Conservation (phyloP, 176 grass and related monocot species). For the Tuctoria greenei region DNA sequence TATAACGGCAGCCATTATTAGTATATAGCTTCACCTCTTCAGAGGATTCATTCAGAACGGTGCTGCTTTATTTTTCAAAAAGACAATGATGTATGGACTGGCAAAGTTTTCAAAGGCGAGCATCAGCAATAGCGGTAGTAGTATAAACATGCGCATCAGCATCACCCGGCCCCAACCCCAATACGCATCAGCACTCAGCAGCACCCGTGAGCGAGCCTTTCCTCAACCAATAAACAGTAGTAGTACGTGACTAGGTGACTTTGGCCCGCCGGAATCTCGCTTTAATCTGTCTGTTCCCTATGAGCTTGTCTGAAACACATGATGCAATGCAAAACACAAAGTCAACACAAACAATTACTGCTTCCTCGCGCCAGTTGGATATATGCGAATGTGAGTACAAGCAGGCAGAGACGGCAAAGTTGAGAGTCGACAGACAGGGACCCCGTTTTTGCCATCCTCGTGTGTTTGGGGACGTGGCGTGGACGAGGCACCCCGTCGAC, state of each 20-base stretch:
- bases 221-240: not conserved
- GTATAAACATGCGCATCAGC: not conserved
- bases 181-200: too few relatives aligned
- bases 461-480: not conserved
- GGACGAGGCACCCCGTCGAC: not conserved
- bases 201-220: not conserved
- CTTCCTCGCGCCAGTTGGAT: too few relatives aligned
- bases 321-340: not conserved
- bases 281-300: not conserved
- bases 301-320: not conserved
- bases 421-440: not conserved
- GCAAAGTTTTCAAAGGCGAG: slow-evolving; percentile 26
- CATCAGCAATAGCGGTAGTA: not conserved
- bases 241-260: not conserved
- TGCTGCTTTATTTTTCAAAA: too few relatives aligned
- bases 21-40: not conserved
- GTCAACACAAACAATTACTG: slow-evolving; percentile 30
- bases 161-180: too few relatives aligned
- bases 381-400: too few relatives aligned
- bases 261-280: not conserved
- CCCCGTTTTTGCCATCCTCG: not conserved
- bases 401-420: not conserved
- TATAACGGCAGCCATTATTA: not conserved
- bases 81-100: not conserved
- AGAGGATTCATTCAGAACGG: not conserved